Conservation (phyloP, 257 asterid species). For the Solanum sparsipilum region DNA sequence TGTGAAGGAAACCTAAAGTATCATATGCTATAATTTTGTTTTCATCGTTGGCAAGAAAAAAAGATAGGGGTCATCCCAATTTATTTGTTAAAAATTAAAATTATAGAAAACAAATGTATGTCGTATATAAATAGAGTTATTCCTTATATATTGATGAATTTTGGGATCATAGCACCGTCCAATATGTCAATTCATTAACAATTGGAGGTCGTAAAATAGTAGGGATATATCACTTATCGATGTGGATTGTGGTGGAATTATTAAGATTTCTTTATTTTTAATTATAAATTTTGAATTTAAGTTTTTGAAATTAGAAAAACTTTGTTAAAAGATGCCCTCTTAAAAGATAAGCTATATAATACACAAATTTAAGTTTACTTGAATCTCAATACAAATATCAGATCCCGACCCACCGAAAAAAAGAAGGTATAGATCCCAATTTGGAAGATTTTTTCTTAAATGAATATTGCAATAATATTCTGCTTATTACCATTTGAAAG, state of each 20-base stretch:
- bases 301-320: neutral
- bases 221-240: neutral
- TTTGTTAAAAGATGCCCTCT: neutral
- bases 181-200: neutral
- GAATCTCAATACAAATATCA: fast-evolving
- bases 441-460: neutral
- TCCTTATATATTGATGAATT: neutral
- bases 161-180: neutral
- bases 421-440: neutral
- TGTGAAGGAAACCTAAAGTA: no score
- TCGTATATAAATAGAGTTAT: neutral
- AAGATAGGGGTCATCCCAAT: neutral
- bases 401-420: no score
- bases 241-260: neutral
- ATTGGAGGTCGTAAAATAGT: neutral
- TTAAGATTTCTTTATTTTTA: no score
- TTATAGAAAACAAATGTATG: neutral
- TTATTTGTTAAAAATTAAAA: neutral
- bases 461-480: neutral
- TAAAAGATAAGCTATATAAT: neutral
- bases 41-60: neutral
- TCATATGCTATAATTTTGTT: neutral
- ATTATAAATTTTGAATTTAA: neutral
- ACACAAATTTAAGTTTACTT: neutral
- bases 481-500: neutral